phyloP scores from a whole-genome alignment of 1,139 yeast genomes.

The Kurtzmaniella quercitrusa region DNA sequence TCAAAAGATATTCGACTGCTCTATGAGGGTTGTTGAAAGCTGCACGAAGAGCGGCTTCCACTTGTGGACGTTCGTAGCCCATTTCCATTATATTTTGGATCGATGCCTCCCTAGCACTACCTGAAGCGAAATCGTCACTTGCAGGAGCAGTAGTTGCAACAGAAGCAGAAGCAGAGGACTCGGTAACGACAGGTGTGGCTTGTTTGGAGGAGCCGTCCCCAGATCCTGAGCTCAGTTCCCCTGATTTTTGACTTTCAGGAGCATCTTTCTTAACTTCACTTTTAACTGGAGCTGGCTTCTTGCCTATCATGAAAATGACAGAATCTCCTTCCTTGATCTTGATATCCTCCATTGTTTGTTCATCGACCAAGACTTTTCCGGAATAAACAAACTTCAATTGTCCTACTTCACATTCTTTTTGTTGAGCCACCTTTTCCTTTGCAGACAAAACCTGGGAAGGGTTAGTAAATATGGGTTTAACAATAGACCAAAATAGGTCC shows the following conservation, averaged over 20 bases:
- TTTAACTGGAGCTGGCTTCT: slow-evolving; percentile 27
- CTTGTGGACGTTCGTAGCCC: slow-evolving; percentile 91
- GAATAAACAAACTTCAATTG: slow-evolving; percentile 90
- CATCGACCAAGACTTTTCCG: slow-evolving; percentile 86
- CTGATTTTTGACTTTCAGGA: slow-evolving; percentile 7
- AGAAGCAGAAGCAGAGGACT: slow-evolving; percentile 11
- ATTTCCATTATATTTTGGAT: slow-evolving; percentile 85
- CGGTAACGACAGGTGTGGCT: slow-evolving; percentile 9
- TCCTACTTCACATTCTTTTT: slow-evolving; percentile 64
- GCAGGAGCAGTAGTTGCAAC: slow-evolving; percentile 15
- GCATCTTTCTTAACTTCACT: slow-evolving; percentile 13
- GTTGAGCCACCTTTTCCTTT: slow-evolving; percentile 68
- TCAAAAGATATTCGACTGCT: slow-evolving; percentile 90
- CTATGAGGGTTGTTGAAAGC: slow-evolving; percentile 98
- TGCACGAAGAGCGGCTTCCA: slow-evolving; percentile 87
- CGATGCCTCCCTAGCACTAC: slow-evolving; percentile 62
- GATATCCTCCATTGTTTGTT: slow-evolving; percentile 64
- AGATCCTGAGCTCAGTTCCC: slow-evolving; percentile 12
- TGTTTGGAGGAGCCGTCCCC: slow-evolving; percentile 22
- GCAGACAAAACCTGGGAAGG: slow-evolving; percentile 52
- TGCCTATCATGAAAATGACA: slow-evolving; percentile 76
- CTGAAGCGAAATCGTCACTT: slow-evolving; percentile 46
- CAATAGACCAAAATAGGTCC: not conserved
- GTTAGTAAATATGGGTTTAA: not conserved
- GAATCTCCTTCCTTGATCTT: slow-evolving; percentile 87